These are phyloP conservation scores for Cynanchum wilfordii DNA, from an alignment of 257 asterid genomes.

Conservation along the genomic window DNA sequence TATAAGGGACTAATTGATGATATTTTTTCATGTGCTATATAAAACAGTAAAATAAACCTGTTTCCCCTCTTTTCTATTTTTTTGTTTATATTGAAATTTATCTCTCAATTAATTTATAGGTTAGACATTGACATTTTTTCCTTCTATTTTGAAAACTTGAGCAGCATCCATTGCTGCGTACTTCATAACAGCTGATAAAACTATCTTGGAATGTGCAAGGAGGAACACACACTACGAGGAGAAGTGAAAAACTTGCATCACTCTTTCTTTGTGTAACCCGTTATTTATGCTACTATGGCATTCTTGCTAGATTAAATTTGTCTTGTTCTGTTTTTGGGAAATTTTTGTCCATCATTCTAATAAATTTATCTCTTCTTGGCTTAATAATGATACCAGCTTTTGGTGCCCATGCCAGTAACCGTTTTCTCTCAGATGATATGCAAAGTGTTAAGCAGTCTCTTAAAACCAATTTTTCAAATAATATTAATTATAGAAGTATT, in stretches of 20 bases:
- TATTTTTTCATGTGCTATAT: no score
- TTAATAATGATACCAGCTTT: not conserved
- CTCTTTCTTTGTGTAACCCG: not conserved
- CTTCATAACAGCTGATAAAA: slow-evolving; percentile 82
- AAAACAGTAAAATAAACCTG: not conserved
- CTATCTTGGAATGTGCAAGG: slow-evolving; percentile 74
- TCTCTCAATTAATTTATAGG: no score
- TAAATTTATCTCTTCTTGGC: not conserved
- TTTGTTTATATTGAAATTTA: not conserved
- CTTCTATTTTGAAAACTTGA: not conserved
- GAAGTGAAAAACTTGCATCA: slow-evolving; percentile 19
- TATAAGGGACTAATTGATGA: no score
- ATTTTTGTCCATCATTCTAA: not conserved
- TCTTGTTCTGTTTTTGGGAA: not conserved
- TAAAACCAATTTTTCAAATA: no score
- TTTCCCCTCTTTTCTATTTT: not conserved
- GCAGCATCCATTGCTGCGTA: slow-evolving; percentile 81
- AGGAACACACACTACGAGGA: slow-evolving; percentile 52
- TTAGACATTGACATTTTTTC: not conserved
- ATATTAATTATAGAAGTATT: no score
- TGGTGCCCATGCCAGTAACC: not conserved
- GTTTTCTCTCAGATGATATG: no score
- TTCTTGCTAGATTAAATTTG: not conserved
- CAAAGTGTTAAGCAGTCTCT: no score
- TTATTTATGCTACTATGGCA: not conserved